Conservation (phyloP, 805 yeast genomes). For the Saccharomycopsis fodiens region DNA sequence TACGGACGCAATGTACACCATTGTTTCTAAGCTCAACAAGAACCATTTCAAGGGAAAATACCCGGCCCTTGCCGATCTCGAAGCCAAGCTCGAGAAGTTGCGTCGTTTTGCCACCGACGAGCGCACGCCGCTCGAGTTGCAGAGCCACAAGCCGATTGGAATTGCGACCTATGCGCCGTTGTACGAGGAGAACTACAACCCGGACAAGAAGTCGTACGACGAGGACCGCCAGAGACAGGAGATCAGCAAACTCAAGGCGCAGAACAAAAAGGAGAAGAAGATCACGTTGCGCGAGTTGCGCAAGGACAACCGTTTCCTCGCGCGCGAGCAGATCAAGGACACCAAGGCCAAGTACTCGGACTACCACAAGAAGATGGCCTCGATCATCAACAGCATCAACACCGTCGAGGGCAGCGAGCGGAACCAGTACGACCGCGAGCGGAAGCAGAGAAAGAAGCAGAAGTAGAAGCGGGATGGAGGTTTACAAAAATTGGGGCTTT, state of each 20-base stretch:
- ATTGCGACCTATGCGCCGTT: slow-evolving; percentile 82
- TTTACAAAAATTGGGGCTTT: no score
- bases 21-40: slow-evolving; percentile 36
- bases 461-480: slow-evolving; percentile 6
- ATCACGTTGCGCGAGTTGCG: slow-evolving; percentile 83
- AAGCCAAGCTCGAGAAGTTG: slow-evolving; percentile 42
- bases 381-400: slow-evolving; percentile 75
- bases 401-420: slow-evolving; percentile 94
- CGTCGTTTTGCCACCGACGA: slow-evolving; percentile 39
- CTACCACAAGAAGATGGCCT: slow-evolving; percentile 86
- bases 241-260: slow-evolving; percentile 70
- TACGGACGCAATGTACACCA: slow-evolving; percentile 36
- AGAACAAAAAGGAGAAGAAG: slow-evolving; percentile 88
- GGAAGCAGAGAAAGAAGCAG: slow-evolving; percentile 47
- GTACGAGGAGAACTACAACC: slow-evolving; percentile 93
- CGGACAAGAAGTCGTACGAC: slow-evolving; percentile 89
- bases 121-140: slow-evolving; percentile 69
- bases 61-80: slow-evolving; percentile 29
- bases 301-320: slow-evolving; percentile 78
- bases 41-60: slow-evolving; percentile 27
- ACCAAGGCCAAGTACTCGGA: slow-evolving; percentile 68
- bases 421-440: slow-evolving; percentile 86
- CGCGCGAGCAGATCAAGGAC: slow-evolving; percentile 74
- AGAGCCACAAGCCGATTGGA: slow-evolving; percentile 76
- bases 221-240: slow-evolving; percentile 77